Conservation (phyloP, 164 flowering plant species). For the Liriodendron chinense region DNA sequence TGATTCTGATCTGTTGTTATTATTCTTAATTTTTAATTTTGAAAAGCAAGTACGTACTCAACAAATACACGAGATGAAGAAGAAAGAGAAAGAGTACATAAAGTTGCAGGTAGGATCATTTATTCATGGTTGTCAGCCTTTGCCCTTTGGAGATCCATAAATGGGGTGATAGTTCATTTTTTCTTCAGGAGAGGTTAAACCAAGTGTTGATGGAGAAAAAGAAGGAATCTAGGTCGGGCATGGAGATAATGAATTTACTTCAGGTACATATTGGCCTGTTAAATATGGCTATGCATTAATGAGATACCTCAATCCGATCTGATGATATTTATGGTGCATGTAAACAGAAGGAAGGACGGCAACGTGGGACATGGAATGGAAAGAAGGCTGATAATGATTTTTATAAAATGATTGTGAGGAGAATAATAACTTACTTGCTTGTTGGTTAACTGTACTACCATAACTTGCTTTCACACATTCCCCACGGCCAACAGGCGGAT, state of each 20-base stretch:
- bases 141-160: background rate
- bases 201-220: slow-evolving; percentile 98
- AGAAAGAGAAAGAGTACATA: slow-evolving; percentile 93
- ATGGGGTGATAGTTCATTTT: background rate
- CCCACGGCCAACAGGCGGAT: slow-evolving; percentile 56
- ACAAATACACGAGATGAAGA: slow-evolving; percentile 97
- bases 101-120: slow-evolving; percentile 70
- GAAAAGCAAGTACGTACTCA: slow-evolving; percentile 94
- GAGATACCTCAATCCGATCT: background rate
- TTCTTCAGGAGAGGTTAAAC: slow-evolving; percentile 74
- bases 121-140: background rate
- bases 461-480: background rate
- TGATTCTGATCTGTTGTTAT: background rate
- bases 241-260: slow-evolving; percentile 97
- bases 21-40: background rate
- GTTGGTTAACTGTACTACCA: background rate
- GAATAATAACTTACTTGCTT: background rate
- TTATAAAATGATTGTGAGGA: slow-evolving; percentile 87
- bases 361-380: slow-evolving; percentile 98
- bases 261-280: slow-evolving; percentile 45
- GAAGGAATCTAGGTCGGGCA: slow-evolving; percentile 97
- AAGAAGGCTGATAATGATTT: slow-evolving; percentile 95
- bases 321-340: slow-evolving; percentile 4
- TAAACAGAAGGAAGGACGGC: slow-evolving; percentile 96
- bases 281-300: background rate